Conservation (phyloP, 495 filamentous ascomycete genomes). For the Recurvomyces mirabilis region DNA sequence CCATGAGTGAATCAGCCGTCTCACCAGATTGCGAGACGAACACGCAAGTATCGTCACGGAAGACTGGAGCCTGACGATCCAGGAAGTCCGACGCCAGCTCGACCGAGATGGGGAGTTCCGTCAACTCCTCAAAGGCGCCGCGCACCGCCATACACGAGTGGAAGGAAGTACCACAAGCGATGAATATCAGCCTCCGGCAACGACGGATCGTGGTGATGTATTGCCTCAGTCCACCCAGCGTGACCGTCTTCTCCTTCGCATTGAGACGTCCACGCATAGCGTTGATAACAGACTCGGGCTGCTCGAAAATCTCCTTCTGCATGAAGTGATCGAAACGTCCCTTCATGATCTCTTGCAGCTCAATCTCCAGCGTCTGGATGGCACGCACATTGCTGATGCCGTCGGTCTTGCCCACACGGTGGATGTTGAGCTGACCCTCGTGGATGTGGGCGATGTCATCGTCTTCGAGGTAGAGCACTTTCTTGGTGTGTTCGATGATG, state of each 20-base stretch:
- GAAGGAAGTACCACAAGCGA: constrained; percentile 94
- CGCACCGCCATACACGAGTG: constrained; percentile 99
- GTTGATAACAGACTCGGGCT: constrained; percentile 97
- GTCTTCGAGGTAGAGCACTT: constrained; percentile 97
- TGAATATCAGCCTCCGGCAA: constrained; percentile 93
- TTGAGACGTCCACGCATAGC: constrained; percentile 98
- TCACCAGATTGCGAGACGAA: constrained; percentile 98
- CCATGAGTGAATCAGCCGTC: constrained; percentile 97
- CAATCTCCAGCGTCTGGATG: constrained; percentile 95
- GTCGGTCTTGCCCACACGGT: constrained; percentile 91
- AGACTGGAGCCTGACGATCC: constrained; percentile 93
- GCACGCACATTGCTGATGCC: constrained; percentile 91
- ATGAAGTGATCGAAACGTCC: constrained; percentile 99
- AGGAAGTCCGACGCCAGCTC: constrained; percentile 97
- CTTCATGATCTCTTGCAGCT: constrained; percentile 99
- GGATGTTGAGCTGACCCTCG: constrained; percentile 96
- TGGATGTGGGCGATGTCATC: constrained; percentile 99
- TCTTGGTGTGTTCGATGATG: constrained; percentile 99
- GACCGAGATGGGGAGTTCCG: constrained; percentile 93
- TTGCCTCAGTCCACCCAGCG: constrained; percentile 85
- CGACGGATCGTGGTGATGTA: constrained; percentile 94
- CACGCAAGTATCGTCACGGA: constrained; percentile 98
- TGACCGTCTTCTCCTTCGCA: constrained; percentile 81
- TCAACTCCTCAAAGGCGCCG: constrained; percentile 93
- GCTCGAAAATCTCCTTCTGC: constrained; percentile 99